These are phyloP conservation scores for Pseudisothecium myosuroides DNA, from an alignment of 225 moss, liverwort and hornwort species.

Conservation along the genomic window DNA sequence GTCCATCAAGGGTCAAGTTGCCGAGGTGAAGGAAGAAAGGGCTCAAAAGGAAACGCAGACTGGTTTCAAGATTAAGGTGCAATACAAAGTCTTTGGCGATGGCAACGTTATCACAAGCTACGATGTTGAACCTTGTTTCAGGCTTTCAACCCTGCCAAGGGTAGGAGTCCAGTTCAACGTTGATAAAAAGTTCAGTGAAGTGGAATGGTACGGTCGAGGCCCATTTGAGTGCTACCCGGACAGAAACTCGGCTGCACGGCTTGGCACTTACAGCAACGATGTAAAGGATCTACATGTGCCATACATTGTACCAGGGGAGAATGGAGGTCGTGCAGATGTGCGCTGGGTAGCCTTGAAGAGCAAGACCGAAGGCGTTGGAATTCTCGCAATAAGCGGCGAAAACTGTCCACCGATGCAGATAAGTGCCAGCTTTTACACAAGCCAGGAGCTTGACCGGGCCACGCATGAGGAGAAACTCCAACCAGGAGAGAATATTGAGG, in stretches of 20 bases:
- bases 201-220: slow-evolving; percentile 89
- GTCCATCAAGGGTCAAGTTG: background rate
- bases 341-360: slow-evolving; percentile 69
- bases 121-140: slow-evolving; percentile 36
- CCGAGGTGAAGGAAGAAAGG: slow-evolving; percentile 12
- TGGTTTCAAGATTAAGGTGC: slow-evolving; percentile 49
- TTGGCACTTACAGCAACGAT: slow-evolving; percentile 47
- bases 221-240: slow-evolving; percentile 99
- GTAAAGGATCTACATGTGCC: slow-evolving; percentile 78
- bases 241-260: slow-evolving; percentile 64
- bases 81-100: slow-evolving; percentile 64
- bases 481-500: slow-evolving; percentile 52
- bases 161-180: slow-evolving; percentile 72
- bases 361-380: slow-evolving; percentile 27
- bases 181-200: slow-evolving; percentile 33
- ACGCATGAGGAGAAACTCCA: slow-evolving; percentile 69
- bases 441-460: slow-evolving; percentile 47
- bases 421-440: slow-evolving; percentile 56
- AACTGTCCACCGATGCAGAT: slow-evolving; percentile 54
- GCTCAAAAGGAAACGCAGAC: background rate
- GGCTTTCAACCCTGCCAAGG: slow-evolving; percentile 59
- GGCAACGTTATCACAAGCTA: slow-evolving; percentile 57
- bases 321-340: slow-evolving; percentile 83
- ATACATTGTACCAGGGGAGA: slow-evolving; percentile 86
- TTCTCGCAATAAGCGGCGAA: slow-evolving; percentile 39